These are phyloP conservation scores for Poa pratensis DNA, from an alignment of 176 grass and related monocot genomes.

Conservation along the genomic window DNA sequence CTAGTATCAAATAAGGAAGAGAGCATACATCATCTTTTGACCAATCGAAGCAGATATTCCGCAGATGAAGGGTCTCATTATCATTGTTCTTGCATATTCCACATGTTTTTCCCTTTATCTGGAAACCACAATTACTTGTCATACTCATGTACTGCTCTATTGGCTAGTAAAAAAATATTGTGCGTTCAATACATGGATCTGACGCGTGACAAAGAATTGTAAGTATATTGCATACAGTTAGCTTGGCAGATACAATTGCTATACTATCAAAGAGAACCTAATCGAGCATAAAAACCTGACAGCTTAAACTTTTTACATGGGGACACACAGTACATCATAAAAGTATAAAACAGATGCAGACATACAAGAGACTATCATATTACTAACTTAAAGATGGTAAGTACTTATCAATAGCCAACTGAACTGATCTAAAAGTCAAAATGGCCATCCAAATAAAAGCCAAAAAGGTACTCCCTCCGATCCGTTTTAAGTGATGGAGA, in stretches of 20 bases:
- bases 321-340: slow-evolving; percentile 13
- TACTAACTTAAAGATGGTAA: background rate
- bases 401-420: background rate
- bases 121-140: slow-evolving; percentile 32
- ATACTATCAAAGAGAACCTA: slow-evolving; percentile 12
- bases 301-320: slow-evolving; percentile 2
- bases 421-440: background rate
- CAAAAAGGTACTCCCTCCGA: background rate
- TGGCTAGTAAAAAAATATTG: slow-evolving; percentile 16
- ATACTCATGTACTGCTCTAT: slow-evolving; percentile 28
- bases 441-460: background rate
- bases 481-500: too few species aligned
- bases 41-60: slow-evolving; percentile 70
- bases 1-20: slow-evolving; percentile 37
- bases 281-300: background rate
- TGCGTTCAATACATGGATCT: slow-evolving; percentile 21
- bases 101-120: slow-evolving; percentile 64
- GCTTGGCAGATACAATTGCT: background rate
- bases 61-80: slow-evolving; percentile 68
- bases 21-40: slow-evolving; percentile 57
- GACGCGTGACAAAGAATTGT: slow-evolving; percentile 19
- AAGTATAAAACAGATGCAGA: background rate
- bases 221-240: slow-evolving; percentile 13
- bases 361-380: slow-evolving; percentile 22
- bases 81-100: slow-evolving; percentile 62